Percentiles rank a stretch among this genome's conserved stretches.
These are phyloP conservation scores for Crataegus laevigata DNA, from an alignment of 306 rosid species.

Conservation along the genomic window DNA sequence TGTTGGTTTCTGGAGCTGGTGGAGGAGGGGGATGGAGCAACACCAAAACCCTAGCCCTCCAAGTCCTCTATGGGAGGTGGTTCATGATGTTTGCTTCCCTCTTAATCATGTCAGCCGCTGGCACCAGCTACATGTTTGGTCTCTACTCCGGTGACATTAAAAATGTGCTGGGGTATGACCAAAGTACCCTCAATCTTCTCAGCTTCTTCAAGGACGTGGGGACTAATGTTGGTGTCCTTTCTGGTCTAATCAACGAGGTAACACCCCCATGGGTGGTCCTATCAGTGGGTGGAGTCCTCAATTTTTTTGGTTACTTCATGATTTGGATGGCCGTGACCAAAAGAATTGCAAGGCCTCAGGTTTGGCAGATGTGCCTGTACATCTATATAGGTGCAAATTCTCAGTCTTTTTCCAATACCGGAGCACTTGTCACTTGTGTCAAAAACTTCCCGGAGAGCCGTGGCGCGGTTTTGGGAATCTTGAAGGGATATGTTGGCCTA, in stretches of 20 bases:
- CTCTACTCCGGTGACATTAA: slow-evolving; percentile 65
- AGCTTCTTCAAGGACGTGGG: slow-evolving; percentile 90
- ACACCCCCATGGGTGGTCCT: slow-evolving; percentile 71
- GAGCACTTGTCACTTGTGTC: slow-evolving; percentile 50
- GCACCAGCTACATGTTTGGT: slow-evolving; percentile 79
- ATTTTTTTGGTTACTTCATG: slow-evolving; percentile 55
- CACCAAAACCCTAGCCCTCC: slow-evolving; percentile 23
- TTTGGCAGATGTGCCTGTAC: slow-evolving; percentile 50
- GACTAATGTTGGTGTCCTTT: slow-evolving; percentile 53
- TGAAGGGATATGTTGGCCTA: slow-evolving; percentile 54
- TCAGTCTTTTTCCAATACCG: slow-evolving; percentile 49
- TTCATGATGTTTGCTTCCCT: slow-evolving; percentile 68
- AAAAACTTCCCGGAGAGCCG: slow-evolving; percentile 49
- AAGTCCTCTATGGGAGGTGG: slow-evolving; percentile 63
- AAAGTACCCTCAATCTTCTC: slow-evolving; percentile 63
- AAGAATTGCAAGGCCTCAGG: slow-evolving; percentile 27
- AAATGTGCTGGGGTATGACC: slow-evolving; percentile 56
- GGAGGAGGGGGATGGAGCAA: slow-evolving; percentile 4
- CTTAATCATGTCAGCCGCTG: slow-evolving; percentile 66
- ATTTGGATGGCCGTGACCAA: slow-evolving; percentile 44
- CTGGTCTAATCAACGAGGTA: slow-evolving; percentile 73
- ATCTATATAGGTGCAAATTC: slow-evolving; percentile 48
- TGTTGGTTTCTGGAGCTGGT: slow-evolving; percentile 23
- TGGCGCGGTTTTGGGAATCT: slow-evolving; percentile 39
- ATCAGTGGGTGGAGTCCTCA: slow-evolving; percentile 33